These are phyloP conservation scores for Planoprotostelium fungivorum DNA, from an alignment of 78 protist genomes.

Conservation along the genomic window DNA sequence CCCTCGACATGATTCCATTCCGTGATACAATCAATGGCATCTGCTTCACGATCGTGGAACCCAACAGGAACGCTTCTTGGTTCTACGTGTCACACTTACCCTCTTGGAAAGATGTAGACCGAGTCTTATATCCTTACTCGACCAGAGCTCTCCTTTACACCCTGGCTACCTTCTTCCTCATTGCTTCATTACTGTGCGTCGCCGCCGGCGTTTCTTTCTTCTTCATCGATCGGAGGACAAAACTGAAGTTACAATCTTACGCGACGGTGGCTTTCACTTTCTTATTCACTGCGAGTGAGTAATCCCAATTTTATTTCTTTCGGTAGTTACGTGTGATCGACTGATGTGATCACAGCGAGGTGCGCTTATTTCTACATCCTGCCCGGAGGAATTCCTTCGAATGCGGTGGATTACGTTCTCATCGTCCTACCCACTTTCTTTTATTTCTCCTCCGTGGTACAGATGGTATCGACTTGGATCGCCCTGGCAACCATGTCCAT, in stretches of 20 bases:
- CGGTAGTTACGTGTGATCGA: too few relatives aligned
- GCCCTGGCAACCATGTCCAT: background rate
- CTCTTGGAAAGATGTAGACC: background rate
- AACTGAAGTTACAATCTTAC: background rate
- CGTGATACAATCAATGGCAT: background rate
- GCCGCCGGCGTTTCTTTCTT: background rate
- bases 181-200: background rate
- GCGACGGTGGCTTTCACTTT: background rate
- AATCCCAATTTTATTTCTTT: background rate
- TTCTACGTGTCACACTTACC: background rate
- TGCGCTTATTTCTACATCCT: background rate
- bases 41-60: background rate
- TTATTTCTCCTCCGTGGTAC: background rate
- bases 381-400: background rate
- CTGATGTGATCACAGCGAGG: background rate
- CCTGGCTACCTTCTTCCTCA: background rate
- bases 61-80: background rate
- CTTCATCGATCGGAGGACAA: background rate
- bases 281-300: background rate
- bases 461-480: background rate
- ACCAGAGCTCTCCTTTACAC: background rate
- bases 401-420: background rate
- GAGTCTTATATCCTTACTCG: background rate
- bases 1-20: too few relatives aligned
- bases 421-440: background rate